These are phyloP conservation scores for Penicillium sp. DNA, from an alignment of 2,329 filamentous ascomycete species.

Conservation along the genomic window DNA sequence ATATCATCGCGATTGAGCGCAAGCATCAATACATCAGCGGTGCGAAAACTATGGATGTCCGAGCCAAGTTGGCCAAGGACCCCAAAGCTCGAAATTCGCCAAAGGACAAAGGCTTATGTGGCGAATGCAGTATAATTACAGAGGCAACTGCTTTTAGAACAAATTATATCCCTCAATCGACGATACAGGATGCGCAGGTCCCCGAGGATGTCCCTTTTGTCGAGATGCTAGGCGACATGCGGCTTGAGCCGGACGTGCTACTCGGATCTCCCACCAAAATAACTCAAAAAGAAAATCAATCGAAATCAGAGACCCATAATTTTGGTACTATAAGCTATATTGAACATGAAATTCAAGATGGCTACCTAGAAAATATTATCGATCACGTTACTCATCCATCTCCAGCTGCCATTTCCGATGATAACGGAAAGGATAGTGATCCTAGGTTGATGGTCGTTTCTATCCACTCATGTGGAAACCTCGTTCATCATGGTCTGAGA, in stretches of 20 bases:
- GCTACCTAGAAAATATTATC: constrained; percentile 42
- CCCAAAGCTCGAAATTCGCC: constrained; percentile 73
- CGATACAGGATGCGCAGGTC: constrained; percentile 1
- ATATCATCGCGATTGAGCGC: constrained; percentile 90
- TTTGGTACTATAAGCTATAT: constrained; percentile 45
- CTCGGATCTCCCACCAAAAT: constrained; percentile 6
- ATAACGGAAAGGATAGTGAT: constrained; percentile 13
- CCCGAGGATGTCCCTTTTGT: neutral
- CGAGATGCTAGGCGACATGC: constrained; percentile 39
- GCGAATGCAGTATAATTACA: constrained; percentile 20
- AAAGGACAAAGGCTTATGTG: constrained; percentile 70
- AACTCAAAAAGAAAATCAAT: constrained; percentile 1
- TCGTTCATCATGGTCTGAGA: constrained; percentile 91
- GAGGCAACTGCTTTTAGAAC: constrained; percentile 11
- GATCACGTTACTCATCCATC: constrained; percentile 34
- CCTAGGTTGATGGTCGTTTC: constrained; percentile 79
- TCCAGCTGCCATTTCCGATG: neutral
- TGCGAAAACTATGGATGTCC: constrained; percentile 81
- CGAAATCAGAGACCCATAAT: constrained; percentile 10
- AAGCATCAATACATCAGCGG: constrained; percentile 83
- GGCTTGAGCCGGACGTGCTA: constrained; percentile 35
- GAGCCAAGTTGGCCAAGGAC: constrained; percentile 74
- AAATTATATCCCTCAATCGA: neutral
- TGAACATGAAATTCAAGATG: constrained; percentile 47
- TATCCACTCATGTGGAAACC: constrained; percentile 94